These are phyloP conservation scores for Penicillium mononematosum DNA, from an alignment of 495 filamentous ascomycete species.

Conservation along the genomic window DNA sequence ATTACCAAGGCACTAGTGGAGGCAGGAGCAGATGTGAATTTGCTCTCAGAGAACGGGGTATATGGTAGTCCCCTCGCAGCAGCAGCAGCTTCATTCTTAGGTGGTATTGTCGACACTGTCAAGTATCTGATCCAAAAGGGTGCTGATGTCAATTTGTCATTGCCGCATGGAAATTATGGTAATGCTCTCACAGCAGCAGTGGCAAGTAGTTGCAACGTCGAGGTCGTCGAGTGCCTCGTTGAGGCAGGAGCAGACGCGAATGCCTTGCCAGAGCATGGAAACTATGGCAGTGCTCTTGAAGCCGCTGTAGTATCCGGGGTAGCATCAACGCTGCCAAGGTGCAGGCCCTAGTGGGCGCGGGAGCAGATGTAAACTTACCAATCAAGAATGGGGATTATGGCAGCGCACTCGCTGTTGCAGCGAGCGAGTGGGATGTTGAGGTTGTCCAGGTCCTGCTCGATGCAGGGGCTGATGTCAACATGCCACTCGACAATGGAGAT, in stretches of 20 bases:
- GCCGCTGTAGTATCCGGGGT: conserved; percentile 18
- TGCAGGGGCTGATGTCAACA: conserved; percentile 14
- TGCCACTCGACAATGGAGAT: not conserved
- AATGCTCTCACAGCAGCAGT: too few species aligned
- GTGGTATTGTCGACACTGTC: conserved; percentile 10
- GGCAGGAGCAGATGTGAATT: conserved; percentile 32
- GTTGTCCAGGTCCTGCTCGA: conserved; percentile 16
- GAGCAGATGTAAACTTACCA: conserved; percentile 29
- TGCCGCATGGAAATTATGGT: not conserved
- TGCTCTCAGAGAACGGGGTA: conserved; percentile 13
- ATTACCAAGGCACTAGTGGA: conserved; percentile 21
- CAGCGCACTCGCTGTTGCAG: conserved; percentile 16
- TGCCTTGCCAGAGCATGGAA: conserved; percentile 5
- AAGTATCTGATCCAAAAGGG: conserved; percentile 29
- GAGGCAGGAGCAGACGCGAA: too few species aligned
- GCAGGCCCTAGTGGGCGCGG: conserved; percentile 18
- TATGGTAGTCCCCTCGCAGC: conserved; percentile 22
- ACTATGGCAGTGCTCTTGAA: conserved; percentile 19
- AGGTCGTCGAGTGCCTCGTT: too few species aligned
- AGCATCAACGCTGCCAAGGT: conserved; percentile 16
- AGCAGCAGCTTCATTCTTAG: not conserved
- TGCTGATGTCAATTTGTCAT: conserved; percentile 28
- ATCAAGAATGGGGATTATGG: conserved; percentile 14
- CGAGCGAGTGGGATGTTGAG: not conserved
- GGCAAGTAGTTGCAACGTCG: too few species aligned